phyloP scores from a whole-genome alignment of 2,329 filamentous ascomycete genomes.

The Pestalotiopsis sp. region DNA sequence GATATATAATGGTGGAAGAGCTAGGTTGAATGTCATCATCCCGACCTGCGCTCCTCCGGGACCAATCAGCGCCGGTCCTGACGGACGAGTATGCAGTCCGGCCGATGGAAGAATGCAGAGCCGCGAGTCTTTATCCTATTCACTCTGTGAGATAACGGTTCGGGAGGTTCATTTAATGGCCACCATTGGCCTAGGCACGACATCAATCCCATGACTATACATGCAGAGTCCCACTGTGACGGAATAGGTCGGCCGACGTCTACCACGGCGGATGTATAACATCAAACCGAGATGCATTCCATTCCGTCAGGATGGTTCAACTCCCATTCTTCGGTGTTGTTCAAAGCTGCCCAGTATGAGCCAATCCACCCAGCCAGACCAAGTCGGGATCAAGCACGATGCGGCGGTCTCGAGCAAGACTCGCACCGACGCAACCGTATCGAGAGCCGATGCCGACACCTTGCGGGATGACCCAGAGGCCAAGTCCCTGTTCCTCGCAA shows the following conservation, averaged over 20 bases:
- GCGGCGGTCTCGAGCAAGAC: neutral
- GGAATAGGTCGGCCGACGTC: neutral
- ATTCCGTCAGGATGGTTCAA: too few species aligned
- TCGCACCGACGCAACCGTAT: neutral
- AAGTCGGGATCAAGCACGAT: constrained; percentile 2
- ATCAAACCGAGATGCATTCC: neutral
- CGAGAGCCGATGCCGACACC: constrained; percentile 1
- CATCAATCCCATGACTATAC: neutral
- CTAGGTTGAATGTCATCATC: neutral
- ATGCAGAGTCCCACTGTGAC: neutral
- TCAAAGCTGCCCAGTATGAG: neutral
- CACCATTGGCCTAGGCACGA: neutral
- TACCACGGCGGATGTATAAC: neutral
- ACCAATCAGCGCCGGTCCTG: neutral
- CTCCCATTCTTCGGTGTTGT: neutral
- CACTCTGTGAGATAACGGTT: neutral
- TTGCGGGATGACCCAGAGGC: constrained; percentile 22
- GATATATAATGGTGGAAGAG: neutral
- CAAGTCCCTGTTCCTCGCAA: constrained; percentile 31
- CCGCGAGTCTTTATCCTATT: neutral
- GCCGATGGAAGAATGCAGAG: neutral
- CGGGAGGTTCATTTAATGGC: neutral
- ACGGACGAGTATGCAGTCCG: neutral
- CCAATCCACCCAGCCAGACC: neutral
- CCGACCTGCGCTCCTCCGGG: neutral